Evolutionary conservation across 495 filamentous ascomycete genomes (phyloP), one percentile per base, ranked within the genome.

Genomic region (Neurospora sp.): DNA sequence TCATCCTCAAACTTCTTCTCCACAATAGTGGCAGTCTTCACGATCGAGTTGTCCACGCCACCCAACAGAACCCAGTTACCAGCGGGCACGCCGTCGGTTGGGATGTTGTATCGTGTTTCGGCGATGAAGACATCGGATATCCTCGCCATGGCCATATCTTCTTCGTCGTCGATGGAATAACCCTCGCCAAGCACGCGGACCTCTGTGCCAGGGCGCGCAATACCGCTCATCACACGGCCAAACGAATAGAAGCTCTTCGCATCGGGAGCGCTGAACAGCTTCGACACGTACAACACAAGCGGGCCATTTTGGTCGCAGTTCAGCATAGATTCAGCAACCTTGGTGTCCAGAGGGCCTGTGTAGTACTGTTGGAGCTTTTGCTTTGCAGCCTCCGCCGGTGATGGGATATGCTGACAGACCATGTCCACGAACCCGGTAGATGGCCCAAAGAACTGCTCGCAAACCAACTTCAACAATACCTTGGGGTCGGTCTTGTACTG

Each of bases 21-120:
- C n/a, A 99, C 90, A 69, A 99, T 83, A 2, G 96, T 98, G n/a
- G 96, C 96, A 31, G 93, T 94, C 81, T 98, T 99, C 80, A 98
- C 93, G 78, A 99, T 98, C 9, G 96, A 98, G 81, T 97, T 98
- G 84, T 98, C 94, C 59, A 99, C 90, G 1, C 96, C 96, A 48
- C 92, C 89, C 4, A 99, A 84, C 27, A 99, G 86, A 20, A 97
- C 94, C 89, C 92, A 93, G 80, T 96, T 98, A n/a, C 96, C 96
- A 8, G 96, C 96, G 0, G 96, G 96, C 11, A 99, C 91, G 70
- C 96, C 96, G 76, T 92, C 92, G 0, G 92, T 94, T 9, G 94
- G 89, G 71, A 99, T 91, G 75, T 94, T 96, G 80, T 99, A 99
- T 75, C 94, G 85, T 5, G 94, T 93, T 79, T 98, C 93, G n/a